These are phyloP conservation scores for Ulota crispa DNA, from an alignment of 225 moss, liverwort and hornwort genomes.

Conservation along the genomic window DNA sequence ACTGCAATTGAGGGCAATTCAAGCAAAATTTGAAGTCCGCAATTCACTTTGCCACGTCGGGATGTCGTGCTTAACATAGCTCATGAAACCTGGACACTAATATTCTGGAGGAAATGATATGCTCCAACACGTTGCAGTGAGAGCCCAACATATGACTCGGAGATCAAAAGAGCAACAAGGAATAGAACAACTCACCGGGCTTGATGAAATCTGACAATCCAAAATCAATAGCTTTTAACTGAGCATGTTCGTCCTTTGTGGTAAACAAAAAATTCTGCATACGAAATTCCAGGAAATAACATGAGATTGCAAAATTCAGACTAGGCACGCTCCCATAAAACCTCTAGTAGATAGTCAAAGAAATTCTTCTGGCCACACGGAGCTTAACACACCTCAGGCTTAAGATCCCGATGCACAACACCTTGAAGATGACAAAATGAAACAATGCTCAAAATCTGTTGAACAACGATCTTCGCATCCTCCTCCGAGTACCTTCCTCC, in stretches of 20 bases:
- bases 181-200: slow-evolving; percentile 55
- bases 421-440: slow-evolving; percentile 97
- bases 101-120: not conserved
- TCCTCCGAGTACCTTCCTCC: slow-evolving; percentile 92
- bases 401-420: slow-evolving; percentile 96
- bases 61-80: not conserved
- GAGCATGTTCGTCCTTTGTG: slow-evolving; percentile 87
- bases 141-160: not conserved
- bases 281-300: not conserved
- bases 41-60: not conserved
- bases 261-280: slow-evolving; percentile 92
- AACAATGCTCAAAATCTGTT: slow-evolving; percentile 94
- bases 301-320: not conserved
- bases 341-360: not conserved
- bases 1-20: not conserved
- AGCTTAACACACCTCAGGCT: slow-evolving; percentile 73
- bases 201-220: slow-evolving; percentile 97
- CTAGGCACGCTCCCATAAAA: not conserved
- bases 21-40: not conserved
- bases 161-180: not conserved
- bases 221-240: slow-evolving; percentile 92
- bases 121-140: not conserved
- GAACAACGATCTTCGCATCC: slow-evolving; percentile 93
- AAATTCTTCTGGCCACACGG: not conserved
- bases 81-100: not conserved